Base-by-base conservation (phyloP, 495 filamentous ascomycete species). In the Aspergillus carlsbadensis region DNA sequence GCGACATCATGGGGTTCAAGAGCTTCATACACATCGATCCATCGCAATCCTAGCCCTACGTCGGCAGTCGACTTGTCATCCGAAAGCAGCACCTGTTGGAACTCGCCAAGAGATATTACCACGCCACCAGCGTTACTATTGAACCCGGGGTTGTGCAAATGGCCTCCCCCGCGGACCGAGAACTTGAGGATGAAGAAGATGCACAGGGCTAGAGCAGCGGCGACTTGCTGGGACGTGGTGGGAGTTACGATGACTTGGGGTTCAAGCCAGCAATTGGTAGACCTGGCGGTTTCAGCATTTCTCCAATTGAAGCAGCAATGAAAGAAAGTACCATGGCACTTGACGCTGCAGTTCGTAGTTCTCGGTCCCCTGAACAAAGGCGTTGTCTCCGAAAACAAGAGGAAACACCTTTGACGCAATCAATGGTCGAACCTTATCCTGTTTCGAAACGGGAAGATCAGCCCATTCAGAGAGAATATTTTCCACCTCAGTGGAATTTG, bases 151-250 rank as follows among this genome's bases (percentile, higher is more conserved):
- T 50, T 52, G 5, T 58, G 51, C 15, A 58, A 31, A 20, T 55
- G 60, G 31, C 60, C 60, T 1, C 60, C 60, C 31, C 60, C 31
- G 34, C 56, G 55, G 41, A 62, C 43, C 33, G 60, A 56, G 51
- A 62, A 62, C 15, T 51, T 55, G 13, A 54, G 14, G 13, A 52
- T n/a, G 31, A 62, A 51, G 8, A 57, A 52, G n/a, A 35, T 39
- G 34, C 49, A 51, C 3, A 62, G 44, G 10, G 55, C 43, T 4
- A 62, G 59, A 0, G 41, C 46, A 11, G 41, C 54, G 7, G 50
- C 55, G 7, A 62, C 50, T 40, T 62, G 50, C 24, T 54, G 36
- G 13, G 45, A 20, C 0, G 37, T 34, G n/a, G 10, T 17, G 10
- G 59, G 54, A 7, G 34, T 20, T 6, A 58, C 29, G 10, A 62